phyloP scores from a whole-genome alignment of 257 asterid genomes.

The Fraxinus pennsylvanica region DNA sequence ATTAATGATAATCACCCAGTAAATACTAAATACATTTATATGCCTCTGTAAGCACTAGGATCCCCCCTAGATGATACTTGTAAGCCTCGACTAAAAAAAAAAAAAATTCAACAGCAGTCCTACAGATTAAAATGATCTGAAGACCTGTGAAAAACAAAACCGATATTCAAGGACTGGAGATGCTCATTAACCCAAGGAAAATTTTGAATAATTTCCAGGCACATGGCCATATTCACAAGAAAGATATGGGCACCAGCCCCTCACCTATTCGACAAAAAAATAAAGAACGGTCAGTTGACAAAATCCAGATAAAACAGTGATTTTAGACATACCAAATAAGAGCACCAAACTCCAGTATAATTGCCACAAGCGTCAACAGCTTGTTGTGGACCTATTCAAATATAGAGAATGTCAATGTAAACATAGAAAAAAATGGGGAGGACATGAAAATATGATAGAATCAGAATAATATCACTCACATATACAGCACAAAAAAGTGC shows the following conservation, averaged over 20 bases:
- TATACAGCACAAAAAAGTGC: constrained; percentile 91
- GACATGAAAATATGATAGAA: constrained; percentile 23
- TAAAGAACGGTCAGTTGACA: neutral
- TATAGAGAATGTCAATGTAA: constrained; percentile 10
- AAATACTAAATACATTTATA: neutral
- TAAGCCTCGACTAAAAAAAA: neutral
- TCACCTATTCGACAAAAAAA: constrained; percentile 12
- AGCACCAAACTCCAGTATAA: constrained; percentile 84
- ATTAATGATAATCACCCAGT: neutral
- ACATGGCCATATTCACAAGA: constrained; percentile 7
- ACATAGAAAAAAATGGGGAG: neutral
- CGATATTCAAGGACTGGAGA: neutral
- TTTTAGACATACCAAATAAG: constrained; percentile 69
- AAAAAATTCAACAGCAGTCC: constrained; percentile 4
- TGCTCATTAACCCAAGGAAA: neutral
- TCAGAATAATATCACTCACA: constrained; percentile 55
- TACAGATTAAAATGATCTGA: neutral
- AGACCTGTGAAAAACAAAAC: neutral
- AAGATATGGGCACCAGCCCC: constrained; percentile 18
- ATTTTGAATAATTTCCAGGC: neutral
- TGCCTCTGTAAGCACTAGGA: no score
- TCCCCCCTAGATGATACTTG: neutral
- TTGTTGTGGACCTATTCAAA: constrained; percentile 74
- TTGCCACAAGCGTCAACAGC: constrained; percentile 79
- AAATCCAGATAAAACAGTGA: neutral